Evolutionary conservation across 768 basidiomycete species (phyloP), one percentile per base, ranked within the genome.

Genomic region (Kwoniella shandongensis): DNA sequence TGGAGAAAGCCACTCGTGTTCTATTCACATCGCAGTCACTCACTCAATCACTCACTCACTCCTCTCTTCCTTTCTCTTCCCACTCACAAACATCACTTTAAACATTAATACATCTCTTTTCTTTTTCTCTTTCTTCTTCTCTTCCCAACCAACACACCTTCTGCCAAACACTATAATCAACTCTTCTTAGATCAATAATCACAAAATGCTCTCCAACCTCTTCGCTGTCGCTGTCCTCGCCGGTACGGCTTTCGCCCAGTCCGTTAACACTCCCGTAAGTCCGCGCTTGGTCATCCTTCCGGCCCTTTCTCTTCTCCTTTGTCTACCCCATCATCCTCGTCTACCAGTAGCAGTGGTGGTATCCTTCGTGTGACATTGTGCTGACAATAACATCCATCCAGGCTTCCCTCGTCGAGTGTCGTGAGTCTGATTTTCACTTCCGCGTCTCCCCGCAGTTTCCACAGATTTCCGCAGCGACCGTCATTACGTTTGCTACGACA

Each of bases 201-300:
- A 39, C 44, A 60, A 29, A 56, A 69, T 71, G 67, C 62, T 71
- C 63, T 51, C 60, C 60, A 48, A 56, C 44, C 29, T 65, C 54
- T 38, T 61, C 44, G 48, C 67, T 44, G 26, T 57, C 29, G 53
- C 54, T 15, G 58, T 66, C 36, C 52, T 72, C 36, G 67, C 65
- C 32, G 69, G 57, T 23, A 51, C 66, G 50, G 70, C 69, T 45
- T 46, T 66, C 44, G 75, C 65, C 49, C 70, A 74, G 57, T 59
- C 64, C 23, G 66, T 76, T 51, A 67, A 59, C 65, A 76, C 75
- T 38, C 75, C 75, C 25, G 71, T 74, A 42, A 56, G 70, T 69
- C 15, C 20, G 8, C 3, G 30, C 38, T 13, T 17, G 20, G 18
- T 51, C 25, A 12, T 39, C 50, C 27, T 35, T n/a, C 17, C 40